A percentile compares a stretch with the other conserved stretches of the same genome.
Conservation (phyloP, 2,329 filamentous ascomycete genomes). For the Aaosphaeria arxii region DNA sequence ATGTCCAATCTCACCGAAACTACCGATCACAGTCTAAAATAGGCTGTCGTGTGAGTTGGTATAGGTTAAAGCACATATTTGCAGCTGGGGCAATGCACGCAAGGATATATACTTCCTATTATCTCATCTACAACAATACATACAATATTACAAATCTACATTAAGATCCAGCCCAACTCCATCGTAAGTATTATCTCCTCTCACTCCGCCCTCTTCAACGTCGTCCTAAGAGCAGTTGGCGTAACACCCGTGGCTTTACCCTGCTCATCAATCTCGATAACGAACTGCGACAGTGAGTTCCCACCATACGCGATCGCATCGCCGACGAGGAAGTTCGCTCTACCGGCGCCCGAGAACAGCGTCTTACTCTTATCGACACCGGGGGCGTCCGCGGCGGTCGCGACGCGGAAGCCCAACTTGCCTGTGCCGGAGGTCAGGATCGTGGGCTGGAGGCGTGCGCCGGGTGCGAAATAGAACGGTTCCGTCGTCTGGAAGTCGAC, state of each 20-base stretch:
- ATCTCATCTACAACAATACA: no score
- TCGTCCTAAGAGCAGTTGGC: background rate
- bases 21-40: no score
- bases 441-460: background rate
- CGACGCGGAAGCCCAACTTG: background rate
- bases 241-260: background rate
- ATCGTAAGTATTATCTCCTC: background rate
- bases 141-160: no score
- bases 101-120: no score
- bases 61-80: no score
- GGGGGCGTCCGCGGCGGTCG: background rate
- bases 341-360: background rate
- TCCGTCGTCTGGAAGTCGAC: conserved; percentile 5
- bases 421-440: background rate
- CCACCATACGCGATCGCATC: background rate
- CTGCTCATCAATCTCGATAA: background rate
- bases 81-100: no score
- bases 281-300: background rate
- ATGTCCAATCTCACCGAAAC: no score
- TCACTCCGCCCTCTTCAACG: background rate
- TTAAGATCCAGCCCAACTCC: no score
- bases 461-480: background rate
- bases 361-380: background rate
- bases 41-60: no score
- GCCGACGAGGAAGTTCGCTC: background rate